phyloP scores from a whole-genome alignment of 179 eudicot genomes.

The Gypsophila paniculata region DNA sequence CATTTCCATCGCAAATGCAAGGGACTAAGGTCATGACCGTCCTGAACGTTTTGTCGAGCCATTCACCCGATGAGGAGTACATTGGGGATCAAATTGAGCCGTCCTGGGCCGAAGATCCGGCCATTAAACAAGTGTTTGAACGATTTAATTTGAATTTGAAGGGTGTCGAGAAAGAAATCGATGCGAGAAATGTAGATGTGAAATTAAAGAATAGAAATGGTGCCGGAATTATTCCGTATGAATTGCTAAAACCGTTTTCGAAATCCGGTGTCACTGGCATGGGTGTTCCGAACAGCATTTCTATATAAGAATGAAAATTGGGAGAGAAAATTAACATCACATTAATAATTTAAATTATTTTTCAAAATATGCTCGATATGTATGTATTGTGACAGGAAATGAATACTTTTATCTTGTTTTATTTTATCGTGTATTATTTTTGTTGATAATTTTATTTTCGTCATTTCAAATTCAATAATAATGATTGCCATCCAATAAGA shows the following conservation, averaged over 20 bases:
- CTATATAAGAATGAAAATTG: slow-evolving; percentile 27
- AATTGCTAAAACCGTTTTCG: slow-evolving; percentile 59
- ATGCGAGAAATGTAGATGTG: slow-evolving; percentile 43
- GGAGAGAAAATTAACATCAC: too few relatives aligned
- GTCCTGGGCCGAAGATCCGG: slow-evolving; percentile 35
- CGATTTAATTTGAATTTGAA: slow-evolving; percentile 37
- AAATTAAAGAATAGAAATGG: slow-evolving; percentile 50
- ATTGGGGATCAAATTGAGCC: slow-evolving; percentile 50
- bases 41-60: slow-evolving; percentile 49
- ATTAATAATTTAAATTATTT: too few relatives aligned
- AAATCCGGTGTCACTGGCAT: slow-evolving; percentile 58
- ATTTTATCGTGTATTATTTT: too few relatives aligned
- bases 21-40: slow-evolving; percentile 52
- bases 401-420: too few relatives aligned
- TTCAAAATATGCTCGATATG: too few relatives aligned
- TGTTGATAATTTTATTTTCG: too few relatives aligned
- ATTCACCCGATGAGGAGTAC: slow-evolving; percentile 71
- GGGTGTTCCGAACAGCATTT: slow-evolving; percentile 74
- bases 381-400: too few relatives aligned
- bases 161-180: slow-evolving; percentile 45
- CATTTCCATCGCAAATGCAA: slow-evolving; percentile 54
- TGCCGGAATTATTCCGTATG: slow-evolving; percentile 60
- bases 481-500: too few relatives aligned
- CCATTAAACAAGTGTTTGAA: slow-evolving; percentile 43
- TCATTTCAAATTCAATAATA: too few relatives aligned